Evolutionary conservation across 768 basidiomycete species (phyloP), one percentile per base, ranked within the genome.

Genomic region (Amylocystis lapponica): DNA sequence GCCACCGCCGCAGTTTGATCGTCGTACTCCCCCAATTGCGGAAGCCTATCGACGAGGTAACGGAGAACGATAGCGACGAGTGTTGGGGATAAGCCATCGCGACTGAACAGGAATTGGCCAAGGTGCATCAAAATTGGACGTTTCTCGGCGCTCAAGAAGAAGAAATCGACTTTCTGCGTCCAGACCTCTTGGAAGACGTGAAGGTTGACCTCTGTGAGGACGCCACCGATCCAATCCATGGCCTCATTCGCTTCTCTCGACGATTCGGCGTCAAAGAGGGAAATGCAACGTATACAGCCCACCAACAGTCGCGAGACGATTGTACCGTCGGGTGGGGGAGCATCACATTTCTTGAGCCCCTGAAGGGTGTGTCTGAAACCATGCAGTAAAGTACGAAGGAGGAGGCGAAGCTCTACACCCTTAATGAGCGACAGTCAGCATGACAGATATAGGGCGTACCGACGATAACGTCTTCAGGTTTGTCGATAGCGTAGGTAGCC

Each of bases 171-270:
- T 60, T 91, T 86, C 59, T 81, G 82, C 27, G 87, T 91, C 92
- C 94, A 95, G 25, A 97, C 88, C 65, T 96, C 92, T 62, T 95
- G 87, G 61, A 96, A 94, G 47, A 94, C 86, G 56, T 95, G 89
- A 7, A 87, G 71, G 56, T 96, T 87, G 54, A 94, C 77, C 60
- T 93, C 87, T 27, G 80, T 63, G 33, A 94, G 74, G 31, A 86
- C 79, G 63, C 78, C 75, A 5, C 78, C 78, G 39, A 86, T 68
- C 74, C 83, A 82, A 45, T 99, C 95, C 55, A 92, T 76, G 5
- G 83, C 82, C 58, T 97, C 93, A 39, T 82, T 76, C 43, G 74
- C 71, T 42, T 83, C 79, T 33, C 79, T 78, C 39, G 75, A 74
- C 43, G 84, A 76, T 5, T 79, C 71, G 45, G 86, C 87, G 58